phyloP scores from a whole-genome alignment of 257 asterid species.

The Asclepias syriaca region DNA sequence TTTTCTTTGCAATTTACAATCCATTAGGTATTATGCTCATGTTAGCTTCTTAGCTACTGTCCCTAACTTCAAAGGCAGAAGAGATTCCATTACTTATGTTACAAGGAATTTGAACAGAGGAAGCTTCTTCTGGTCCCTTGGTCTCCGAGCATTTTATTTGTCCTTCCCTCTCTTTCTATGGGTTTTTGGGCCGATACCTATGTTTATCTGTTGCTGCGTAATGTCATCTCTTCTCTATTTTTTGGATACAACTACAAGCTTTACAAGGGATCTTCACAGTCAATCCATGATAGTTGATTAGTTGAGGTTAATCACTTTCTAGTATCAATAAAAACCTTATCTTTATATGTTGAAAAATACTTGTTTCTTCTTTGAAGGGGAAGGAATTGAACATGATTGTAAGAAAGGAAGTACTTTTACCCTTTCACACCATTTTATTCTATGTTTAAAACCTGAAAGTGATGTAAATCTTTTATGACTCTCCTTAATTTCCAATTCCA shows the following conservation, averaged over 20 bases:
- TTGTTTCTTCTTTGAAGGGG: no score
- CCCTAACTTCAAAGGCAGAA: slow-evolving; percentile 41
- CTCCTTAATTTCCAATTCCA: no score
- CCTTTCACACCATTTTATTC: no score
- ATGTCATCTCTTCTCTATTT: slow-evolving; percentile 56
- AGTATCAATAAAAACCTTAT: background rate
- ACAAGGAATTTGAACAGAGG: slow-evolving; percentile 59
- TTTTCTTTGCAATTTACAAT: slow-evolving; percentile 68
- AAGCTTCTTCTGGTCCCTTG: slow-evolving; percentile 77
- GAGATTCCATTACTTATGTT: slow-evolving; percentile 60
- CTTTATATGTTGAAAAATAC: background rate
- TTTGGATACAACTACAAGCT: slow-evolving; percentile 63
- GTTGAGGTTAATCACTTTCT: background rate
- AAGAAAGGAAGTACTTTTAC: no score
- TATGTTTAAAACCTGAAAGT: no score
- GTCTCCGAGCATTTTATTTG: slow-evolving; percentile 69
- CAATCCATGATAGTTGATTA: slow-evolving; percentile 35
- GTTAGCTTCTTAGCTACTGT: slow-evolving; percentile 70
- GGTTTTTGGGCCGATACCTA: slow-evolving; percentile 75
- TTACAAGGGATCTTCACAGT: slow-evolving; percentile 49
- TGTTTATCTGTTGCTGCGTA: slow-evolving; percentile 57
- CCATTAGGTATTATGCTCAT: slow-evolving; percentile 78
- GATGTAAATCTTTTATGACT: no score
- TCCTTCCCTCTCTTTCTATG: slow-evolving; percentile 79
- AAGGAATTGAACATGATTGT: no score